Evolutionary conservation across 139 green algal species (phyloP).

Genomic region (Volvox africanus): DNA sequence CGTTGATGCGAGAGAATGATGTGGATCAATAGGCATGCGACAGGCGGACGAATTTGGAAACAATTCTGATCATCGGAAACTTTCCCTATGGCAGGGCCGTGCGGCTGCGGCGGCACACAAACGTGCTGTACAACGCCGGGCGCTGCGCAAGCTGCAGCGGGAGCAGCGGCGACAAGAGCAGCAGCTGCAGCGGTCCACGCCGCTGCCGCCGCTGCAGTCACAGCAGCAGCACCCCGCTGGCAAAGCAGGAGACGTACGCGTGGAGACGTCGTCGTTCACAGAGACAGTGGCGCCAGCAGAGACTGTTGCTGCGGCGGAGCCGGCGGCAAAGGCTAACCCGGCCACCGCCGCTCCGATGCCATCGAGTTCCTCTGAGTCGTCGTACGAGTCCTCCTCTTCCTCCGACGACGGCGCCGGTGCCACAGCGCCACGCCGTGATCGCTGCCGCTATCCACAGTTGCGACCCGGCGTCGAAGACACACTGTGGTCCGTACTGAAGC

Average conservation of each 20-base stretch:
- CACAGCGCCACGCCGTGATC: not conserved
- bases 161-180: slow-evolving; percentile 1
- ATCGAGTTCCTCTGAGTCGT: not conserved
- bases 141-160: not conserved
- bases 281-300: not conserved
- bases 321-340: not conserved
- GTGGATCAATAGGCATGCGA: too few species aligned
- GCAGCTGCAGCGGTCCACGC: not conserved
- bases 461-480: not conserved
- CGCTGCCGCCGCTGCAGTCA: too few species aligned
- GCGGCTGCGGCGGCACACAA: not conserved
- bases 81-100: not conserved
- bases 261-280: not conserved
- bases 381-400: not conserved
- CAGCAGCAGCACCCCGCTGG: not conserved
- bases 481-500: not conserved
- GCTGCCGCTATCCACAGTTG: not conserved
- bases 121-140: not conserved
- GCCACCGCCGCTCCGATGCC: not conserved
- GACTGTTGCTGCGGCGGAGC: not conserved
- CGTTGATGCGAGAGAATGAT: too few species aligned
- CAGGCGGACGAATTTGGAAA: too few species aligned
- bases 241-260: too few species aligned
- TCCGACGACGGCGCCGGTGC: not conserved
- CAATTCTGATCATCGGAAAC: too few species aligned